Conservation (phyloP, 78 protist genomes). For the Dictyostelium purpureum region DNA sequence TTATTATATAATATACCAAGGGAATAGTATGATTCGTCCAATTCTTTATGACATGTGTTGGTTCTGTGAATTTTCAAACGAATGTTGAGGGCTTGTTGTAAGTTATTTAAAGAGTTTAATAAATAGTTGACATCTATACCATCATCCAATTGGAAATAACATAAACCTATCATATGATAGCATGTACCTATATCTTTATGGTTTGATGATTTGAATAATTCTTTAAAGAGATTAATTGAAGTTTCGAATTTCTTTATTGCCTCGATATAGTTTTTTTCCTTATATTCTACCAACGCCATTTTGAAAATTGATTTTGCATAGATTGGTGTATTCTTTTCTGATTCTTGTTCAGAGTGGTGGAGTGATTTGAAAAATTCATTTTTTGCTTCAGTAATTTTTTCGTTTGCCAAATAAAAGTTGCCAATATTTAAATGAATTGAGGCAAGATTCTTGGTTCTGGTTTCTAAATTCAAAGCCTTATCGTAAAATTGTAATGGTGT, state of each 20-base stretch:
- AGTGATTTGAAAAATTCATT: neutral
- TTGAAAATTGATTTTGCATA: neutral
- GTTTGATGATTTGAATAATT: neutral
- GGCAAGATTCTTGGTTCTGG: neutral
- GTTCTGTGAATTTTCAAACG: slow-evolving; percentile 26
- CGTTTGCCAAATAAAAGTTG: neutral
- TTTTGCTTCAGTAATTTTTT: neutral
- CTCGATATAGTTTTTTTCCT: neutral
- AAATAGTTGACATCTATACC: neutral
- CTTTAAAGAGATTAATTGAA: neutral
- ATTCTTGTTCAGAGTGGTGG: neutral
- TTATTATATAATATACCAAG: neutral
- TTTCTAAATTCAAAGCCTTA: neutral
- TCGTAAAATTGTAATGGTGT: neutral
- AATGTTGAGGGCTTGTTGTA: slow-evolving; percentile 5
- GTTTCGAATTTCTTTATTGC: neutral
- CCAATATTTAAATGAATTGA: slow-evolving; percentile 13
- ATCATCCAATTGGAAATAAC: neutral
- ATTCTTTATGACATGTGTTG: neutral
- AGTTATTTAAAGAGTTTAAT: neutral
- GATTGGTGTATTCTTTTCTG: neutral
- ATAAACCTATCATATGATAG: neutral
- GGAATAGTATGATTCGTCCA: neutral
- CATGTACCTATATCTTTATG: neutral
- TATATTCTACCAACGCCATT: neutral